Evolutionary conservation across 2,329 filamentous ascomycete genomes (phyloP), one percentile per base, ranked within the genome.

Genomic region (Aphanocladium album): DNA sequence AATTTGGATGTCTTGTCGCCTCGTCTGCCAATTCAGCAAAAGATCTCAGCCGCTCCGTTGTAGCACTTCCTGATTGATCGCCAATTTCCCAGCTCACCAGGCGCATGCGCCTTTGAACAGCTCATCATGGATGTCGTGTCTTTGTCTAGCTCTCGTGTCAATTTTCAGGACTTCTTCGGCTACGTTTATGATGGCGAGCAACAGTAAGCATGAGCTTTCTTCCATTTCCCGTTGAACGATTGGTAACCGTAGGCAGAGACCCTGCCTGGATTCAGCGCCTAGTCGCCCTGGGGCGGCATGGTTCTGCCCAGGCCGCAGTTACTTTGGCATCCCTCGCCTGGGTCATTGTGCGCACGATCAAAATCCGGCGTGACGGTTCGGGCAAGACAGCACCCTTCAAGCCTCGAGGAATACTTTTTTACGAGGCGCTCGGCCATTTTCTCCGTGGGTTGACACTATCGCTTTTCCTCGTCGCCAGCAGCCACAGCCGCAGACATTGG

Each of bases 401-500:
- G n/a, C 59, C 59, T 5, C 12, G 19, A 11, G 59, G 59, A 1
- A 60, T 49, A 16, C 27, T 60, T 7, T 12, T 27, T 6, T 60
- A 41, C 37, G 59, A 60, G n/a, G 37, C 35, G 5, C 5, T 56
- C 16, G 27, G 51, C 51, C 59, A 60, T 30, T 11, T 55, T 21
- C 25, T 51, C n/a, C 59, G 59, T 16, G 59, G 33, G 8, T 2
- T 43, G 12, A 56, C 51, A 4, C 25, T 60, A 1, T 35, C 51
- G 8, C 45, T 60, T 9, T 60, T 60, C 16, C 8, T 56, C 7
- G 21, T 56, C 30, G 59, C 52, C 1, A 17, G 33, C 16, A 41
- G 59, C 23, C 59, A 27, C 25, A 16, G 39, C 2, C 23, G 12
- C 12, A 50, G 25, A 27, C 74, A 74, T 58, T 70, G 73, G 66